Percentiles rank a stretch among this genome's conserved stretches.
Evolutionary conservation across 352 stramenopile genomes (phyloP).

Genomic region (Phytophthora kernoviae): DNA sequence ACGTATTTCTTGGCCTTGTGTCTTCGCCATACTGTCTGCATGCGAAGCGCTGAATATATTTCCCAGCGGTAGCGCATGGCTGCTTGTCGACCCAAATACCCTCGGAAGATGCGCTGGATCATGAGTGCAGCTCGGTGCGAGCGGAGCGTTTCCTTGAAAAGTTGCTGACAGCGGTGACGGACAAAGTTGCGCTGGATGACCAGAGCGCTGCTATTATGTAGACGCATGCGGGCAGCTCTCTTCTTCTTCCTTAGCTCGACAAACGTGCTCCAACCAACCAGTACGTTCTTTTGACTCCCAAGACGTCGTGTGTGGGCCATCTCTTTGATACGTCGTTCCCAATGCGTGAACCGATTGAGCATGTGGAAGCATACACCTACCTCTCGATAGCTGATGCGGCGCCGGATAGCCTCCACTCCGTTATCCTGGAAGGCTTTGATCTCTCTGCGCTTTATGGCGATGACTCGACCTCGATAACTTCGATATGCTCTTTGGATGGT

Average conservation of each 20-base stretch:
- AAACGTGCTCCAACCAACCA: slow-evolving; percentile 32
- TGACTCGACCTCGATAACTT: slow-evolving; percentile 35
- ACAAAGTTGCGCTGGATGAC: slow-evolving; percentile 78
- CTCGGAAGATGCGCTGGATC: slow-evolving; percentile 68
- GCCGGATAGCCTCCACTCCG: slow-evolving; percentile 30
- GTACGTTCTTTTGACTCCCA: slow-evolving; percentile 1
- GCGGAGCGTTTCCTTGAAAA: slow-evolving; percentile 44
- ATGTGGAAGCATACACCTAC: slow-evolving; percentile 34
- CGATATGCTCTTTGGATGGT: slow-evolving; percentile 67
- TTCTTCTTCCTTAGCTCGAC: slow-evolving; percentile 39
- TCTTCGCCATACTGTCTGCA: slow-evolving; percentile 70
- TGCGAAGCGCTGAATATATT: slow-evolving; percentile 36
- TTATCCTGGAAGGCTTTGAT: slow-evolving; percentile 40
- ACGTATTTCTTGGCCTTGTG: slow-evolving; percentile 45
- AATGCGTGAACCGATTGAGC: slow-evolving; percentile 25
- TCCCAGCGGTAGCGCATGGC: slow-evolving; percentile 47
- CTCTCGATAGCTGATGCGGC: slow-evolving; percentile 36
- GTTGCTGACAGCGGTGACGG: slow-evolving; percentile 50
- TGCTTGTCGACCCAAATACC: slow-evolving; percentile 42
- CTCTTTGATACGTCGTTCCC: slow-evolving; percentile 36
- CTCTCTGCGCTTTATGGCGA: slow-evolving; percentile 20
- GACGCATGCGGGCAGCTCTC: slow-evolving; percentile 34
- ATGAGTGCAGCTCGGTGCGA: slow-evolving; percentile 49
- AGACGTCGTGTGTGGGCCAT: slow-evolving; percentile 30
- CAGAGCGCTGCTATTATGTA: slow-evolving; percentile 43